Evolutionary conservation across 1,284 basidiomycete genomes (phyloP), one percentile per base, ranked within the genome.

Genomic region (Hemileia vastatrix): DNA sequence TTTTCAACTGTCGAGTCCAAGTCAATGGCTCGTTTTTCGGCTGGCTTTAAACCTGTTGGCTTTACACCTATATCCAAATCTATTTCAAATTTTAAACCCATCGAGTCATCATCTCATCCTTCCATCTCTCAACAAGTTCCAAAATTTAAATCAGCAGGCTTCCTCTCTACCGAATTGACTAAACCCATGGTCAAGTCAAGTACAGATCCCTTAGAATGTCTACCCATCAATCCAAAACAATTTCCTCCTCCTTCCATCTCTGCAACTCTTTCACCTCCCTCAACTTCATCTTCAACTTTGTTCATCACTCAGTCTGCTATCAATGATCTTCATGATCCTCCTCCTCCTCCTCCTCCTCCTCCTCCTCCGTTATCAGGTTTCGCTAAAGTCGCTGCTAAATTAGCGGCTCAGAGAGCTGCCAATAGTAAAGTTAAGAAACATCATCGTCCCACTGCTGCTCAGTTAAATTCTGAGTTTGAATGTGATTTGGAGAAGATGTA

Each of bases 401-500:
- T 63, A 33, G 60, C 60, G 33, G 60, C 60, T 44, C 24, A 54
- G 43, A 63, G 54, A 56, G 53, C 47, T 13, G 40, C 43, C 36
- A 18, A 5, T 32, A 18, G 19, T 0, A 54, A 9, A 8, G 5
- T n/a, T 15, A 54, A 8, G 9, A 21, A n/a, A n/a, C n/a, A n/a
- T n/a, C n/a, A n/a, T n/a, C n/a, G n/a, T 11, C 3, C 2, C 1
- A 6, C 18, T 19, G 13, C 32, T 31, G 6, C 8, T 5, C 31
- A 33, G 4, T n/a, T 18, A 48, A 50, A 15, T 18, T 1, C n/a
- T n/a, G 18, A 54, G 23, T 54, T 47, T 54, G 9, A 54, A 24
- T 53, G 40, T n/a, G 59, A 62, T 49, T 21, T 62, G 40, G 59
- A 62, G 43, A 62, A 33, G 31, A 54, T 62, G 59, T 50, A 54